A percentile compares a stretch with the other conserved stretches of the same genome.
Evolutionary conservation across 768 basidiomycete species (phyloP).

Genomic region (Trametes punicea): DNA sequence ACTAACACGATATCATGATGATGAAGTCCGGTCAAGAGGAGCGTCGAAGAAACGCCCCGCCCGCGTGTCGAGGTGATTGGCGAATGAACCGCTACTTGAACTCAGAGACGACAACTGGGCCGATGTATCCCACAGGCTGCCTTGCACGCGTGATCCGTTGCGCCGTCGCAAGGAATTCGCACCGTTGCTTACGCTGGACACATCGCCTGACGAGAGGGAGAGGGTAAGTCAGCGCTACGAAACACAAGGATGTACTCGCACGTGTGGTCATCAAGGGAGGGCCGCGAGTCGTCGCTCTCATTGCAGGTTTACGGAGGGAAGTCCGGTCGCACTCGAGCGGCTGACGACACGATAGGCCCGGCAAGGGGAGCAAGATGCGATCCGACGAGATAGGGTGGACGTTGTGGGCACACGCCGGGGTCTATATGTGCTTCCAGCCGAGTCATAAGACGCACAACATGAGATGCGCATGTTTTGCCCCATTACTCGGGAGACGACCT

Average conservation of each 20-base stretch:
- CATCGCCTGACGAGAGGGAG: constrained; percentile 1
- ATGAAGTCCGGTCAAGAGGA: too few species aligned
- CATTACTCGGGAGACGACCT: background rate
- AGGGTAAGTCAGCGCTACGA: constrained; percentile 3
- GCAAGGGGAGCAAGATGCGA: background rate
- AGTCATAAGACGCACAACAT: background rate
- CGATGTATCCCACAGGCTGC: background rate
- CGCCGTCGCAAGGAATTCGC: constrained; percentile 2
- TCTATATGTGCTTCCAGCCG: background rate
- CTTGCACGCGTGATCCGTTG: background rate
- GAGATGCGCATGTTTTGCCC: background rate
- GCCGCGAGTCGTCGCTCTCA: too few species aligned
- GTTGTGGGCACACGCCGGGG: background rate
- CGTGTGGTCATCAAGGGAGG: too few species aligned
- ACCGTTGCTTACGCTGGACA: constrained; percentile 1
- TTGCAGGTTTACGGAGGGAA: too few species aligned
- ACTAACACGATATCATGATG: too few species aligned
- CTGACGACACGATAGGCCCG: too few species aligned
- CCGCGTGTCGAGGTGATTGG: background rate
- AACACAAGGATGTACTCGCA: too few species aligned
- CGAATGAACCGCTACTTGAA: background rate
- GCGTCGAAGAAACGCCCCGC: background rate
- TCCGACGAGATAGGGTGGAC: background rate
- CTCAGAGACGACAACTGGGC: constrained; percentile 1
- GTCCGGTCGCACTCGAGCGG: too few species aligned